Percentiles rank a stretch among this genome's conserved stretches.
phyloP scores from a whole-genome alignment of 1,284 basidiomycete species.

The Crucibulum cyathiforme region DNA sequence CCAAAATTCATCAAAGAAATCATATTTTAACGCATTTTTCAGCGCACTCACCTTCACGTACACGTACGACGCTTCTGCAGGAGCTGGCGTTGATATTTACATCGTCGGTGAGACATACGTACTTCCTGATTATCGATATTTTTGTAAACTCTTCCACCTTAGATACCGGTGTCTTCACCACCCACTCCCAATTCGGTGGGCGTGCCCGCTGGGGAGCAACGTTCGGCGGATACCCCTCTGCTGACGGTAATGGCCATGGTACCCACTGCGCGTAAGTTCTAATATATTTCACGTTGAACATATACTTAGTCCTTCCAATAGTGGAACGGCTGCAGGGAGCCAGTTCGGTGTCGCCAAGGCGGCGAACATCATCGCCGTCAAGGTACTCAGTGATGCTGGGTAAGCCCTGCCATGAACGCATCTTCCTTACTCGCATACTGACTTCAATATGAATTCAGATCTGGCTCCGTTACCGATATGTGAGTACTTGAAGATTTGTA shows the following conservation, averaged over 20 bases:
- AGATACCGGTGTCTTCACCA: slow-evolving; percentile 32
- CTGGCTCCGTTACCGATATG: slow-evolving; percentile 26
- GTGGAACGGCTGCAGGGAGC: slow-evolving; percentile 53
- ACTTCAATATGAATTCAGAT: slow-evolving; percentile 6
- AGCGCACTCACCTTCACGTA: slow-evolving; percentile 35
- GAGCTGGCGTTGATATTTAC: slow-evolving; percentile 41
- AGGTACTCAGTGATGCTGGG: slow-evolving; percentile 71
- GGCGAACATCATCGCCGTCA: slow-evolving; percentile 67
- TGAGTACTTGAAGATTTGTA: slow-evolving; percentile 9
- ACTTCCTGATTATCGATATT: neutral
- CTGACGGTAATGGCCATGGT: slow-evolving; percentile 66
- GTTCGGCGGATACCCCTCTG: slow-evolving; percentile 42
- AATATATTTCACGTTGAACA: slow-evolving; percentile 38
- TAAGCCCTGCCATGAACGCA: slow-evolving; percentile 45
- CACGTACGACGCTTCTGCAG: slow-evolving; percentile 34
- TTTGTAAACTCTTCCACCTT: neutral
- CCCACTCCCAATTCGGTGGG: slow-evolving; percentile 66
- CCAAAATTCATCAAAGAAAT: neutral
- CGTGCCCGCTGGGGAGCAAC: slow-evolving; percentile 73
- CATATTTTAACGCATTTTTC: neutral
- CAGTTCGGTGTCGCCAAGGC: slow-evolving; percentile 75
- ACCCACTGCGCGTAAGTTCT: slow-evolving; percentile 45
- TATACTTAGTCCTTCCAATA: slow-evolving; percentile 34
- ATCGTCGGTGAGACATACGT: slow-evolving; percentile 33
- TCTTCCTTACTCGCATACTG: neutral